Conservation (phyloP, 2,329 filamentous ascomycete genomes). For the Cladophialophora yegresii region DNA sequence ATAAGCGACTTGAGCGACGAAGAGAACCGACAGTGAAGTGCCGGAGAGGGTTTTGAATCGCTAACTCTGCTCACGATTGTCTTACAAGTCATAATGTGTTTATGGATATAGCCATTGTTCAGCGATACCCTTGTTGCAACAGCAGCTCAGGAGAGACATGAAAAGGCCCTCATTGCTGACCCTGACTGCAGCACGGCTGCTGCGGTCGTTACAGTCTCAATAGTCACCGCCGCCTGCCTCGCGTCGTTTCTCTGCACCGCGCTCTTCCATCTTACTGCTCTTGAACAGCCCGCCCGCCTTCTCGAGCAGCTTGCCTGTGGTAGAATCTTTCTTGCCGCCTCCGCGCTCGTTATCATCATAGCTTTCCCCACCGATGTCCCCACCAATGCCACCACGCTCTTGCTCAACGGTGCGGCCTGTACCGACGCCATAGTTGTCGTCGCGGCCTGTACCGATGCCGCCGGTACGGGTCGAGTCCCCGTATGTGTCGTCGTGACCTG, state of each 20-base stretch:
- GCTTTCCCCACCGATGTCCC: slow-evolving; percentile 14
- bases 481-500: slow-evolving; percentile 23
- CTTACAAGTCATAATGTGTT: not conserved
- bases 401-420: slow-evolving; percentile 30
- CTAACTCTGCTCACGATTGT: not conserved
- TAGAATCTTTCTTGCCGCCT: slow-evolving; percentile 36
- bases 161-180: not conserved
- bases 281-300: slow-evolving; percentile 38
- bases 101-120: not conserved
- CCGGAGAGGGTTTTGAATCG: not conserved
- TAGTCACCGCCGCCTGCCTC: slow-evolving; percentile 32
- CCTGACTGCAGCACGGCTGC: not conserved
- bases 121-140: not conserved
- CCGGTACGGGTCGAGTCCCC: slow-evolving; percentile 25
- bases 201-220: not conserved
- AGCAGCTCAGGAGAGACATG: not conserved
- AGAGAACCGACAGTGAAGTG: slow-evolving; percentile 2
- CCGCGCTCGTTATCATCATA: slow-evolving; percentile 24
- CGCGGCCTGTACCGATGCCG: slow-evolving; percentile 8
- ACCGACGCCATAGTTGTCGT: slow-evolving; percentile 14
- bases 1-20: slow-evolving; percentile 25
- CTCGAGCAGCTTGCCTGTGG: slow-evolving; percentile 38
- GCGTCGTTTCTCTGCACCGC: slow-evolving; percentile 37
- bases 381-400: slow-evolving; percentile 31
- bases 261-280: slow-evolving; percentile 35